These are phyloP conservation scores for Candida taoyuanica DNA, from an alignment of 805 yeast genomes.

Conservation along the genomic window DNA sequence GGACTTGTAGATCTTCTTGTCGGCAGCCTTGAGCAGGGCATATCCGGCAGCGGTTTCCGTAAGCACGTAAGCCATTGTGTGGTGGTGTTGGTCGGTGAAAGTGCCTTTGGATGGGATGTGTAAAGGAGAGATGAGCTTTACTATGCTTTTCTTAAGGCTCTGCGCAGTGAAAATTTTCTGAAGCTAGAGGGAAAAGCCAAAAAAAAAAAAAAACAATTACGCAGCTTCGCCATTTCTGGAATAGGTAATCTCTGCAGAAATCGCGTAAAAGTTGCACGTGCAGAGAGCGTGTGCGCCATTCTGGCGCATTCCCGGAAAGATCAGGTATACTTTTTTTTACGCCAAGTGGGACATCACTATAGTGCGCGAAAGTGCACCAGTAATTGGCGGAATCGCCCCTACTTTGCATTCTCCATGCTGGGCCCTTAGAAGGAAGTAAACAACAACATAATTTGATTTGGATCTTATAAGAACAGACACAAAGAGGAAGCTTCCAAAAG, in stretches of 20 bases:
- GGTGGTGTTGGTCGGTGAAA: neutral
- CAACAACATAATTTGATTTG: no score
- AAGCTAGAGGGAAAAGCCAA: slow-evolving; percentile 1
- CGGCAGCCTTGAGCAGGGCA: slow-evolving; percentile 95
- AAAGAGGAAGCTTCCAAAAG: no score
- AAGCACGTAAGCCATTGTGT: slow-evolving; percentile 74
- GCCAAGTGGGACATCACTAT: no score
- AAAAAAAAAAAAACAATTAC: slow-evolving; percentile 1
- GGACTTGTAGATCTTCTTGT: slow-evolving; percentile 93
- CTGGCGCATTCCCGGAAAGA: no score
- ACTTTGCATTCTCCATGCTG: no score
- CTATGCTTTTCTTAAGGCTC: neutral
- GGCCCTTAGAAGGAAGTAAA: neutral
- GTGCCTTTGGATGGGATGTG: neutral
- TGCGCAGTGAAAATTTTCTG: slow-evolving; percentile 13
- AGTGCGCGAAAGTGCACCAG: no score
- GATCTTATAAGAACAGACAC: no score
- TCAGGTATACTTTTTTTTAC: no score
- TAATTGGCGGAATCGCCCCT: no score
- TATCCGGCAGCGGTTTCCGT: slow-evolving; percentile 99
- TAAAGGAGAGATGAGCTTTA: slow-evolving; percentile 8
- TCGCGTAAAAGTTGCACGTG: slow-evolving; percentile 3
- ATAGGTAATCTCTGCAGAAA: slow-evolving; percentile 4
- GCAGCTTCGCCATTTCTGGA: neutral
- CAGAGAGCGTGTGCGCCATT: neutral